Conservation (phyloP, 2,329 filamentous ascomycete genomes). For the Penicillium sp. region DNA sequence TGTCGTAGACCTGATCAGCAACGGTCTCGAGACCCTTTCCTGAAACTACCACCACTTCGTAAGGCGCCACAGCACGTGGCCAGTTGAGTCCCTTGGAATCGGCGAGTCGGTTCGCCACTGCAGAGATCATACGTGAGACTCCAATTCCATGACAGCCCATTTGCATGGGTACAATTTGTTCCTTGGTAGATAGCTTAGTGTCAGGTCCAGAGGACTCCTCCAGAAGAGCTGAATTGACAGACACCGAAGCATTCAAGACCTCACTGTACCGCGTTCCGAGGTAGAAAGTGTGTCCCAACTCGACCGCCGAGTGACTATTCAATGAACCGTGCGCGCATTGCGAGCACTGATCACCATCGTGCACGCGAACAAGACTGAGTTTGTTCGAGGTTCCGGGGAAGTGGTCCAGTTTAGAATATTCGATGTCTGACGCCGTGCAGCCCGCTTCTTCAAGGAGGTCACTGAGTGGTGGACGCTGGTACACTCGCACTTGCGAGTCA, state of each 20-base stretch:
- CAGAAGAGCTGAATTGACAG: constrained; percentile 38
- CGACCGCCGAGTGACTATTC: constrained; percentile 71
- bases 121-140: constrained; percentile 84
- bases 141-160: constrained; percentile 99
- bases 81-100: constrained; percentile 79
- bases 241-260: constrained; percentile 67
- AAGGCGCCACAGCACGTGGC: constrained; percentile 85
- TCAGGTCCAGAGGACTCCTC: constrained; percentile 13
- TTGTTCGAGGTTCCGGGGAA: constrained; percentile 44
- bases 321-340: constrained; percentile 66
- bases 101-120: constrained; percentile 73
- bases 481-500: constrained; percentile 42
- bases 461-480: constrained; percentile 41
- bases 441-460: constrained; percentile 34
- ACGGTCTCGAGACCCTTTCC: constrained; percentile 50
- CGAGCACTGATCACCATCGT: constrained; percentile 71
- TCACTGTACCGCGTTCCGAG: constrained; percentile 85
- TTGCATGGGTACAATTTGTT: constrained; percentile 61
- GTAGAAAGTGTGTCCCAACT: constrained; percentile 93
- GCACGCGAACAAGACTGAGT: constrained; percentile 66
- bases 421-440: constrained; percentile 31
- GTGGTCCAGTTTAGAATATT: constrained; percentile 37
- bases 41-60: constrained; percentile 70
- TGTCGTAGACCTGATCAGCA: constrained; percentile 64
- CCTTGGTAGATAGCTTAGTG: constrained; percentile 27